Conservation (phyloP, 73 alveolate species). For the Symbiodinium pilosum region DNA sequence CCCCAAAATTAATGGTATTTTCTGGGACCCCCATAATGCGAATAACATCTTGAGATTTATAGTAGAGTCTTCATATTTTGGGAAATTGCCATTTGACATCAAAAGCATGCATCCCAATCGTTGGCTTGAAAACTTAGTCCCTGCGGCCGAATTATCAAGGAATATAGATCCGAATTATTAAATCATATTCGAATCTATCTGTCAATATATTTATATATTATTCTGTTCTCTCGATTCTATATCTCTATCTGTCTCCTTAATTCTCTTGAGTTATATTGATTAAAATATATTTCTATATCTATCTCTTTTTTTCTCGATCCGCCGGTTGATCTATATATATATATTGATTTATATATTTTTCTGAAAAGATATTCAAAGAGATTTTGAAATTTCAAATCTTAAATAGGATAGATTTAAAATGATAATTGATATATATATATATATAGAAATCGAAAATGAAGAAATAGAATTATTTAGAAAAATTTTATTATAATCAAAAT, state of each 20-base stretch:
- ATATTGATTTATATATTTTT: neutral
- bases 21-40: neutral
- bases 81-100: neutral
- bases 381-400: too few relatives aligned
- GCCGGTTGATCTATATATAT: neutral
- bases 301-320: neutral
- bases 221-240: neutral
- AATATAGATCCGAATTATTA: neutral
- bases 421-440: neutral
- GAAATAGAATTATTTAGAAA: neutral
- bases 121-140: too few relatives aligned
- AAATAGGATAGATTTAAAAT: too few relatives aligned
- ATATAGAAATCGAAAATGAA: neutral
- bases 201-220: neutral
- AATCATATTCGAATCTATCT: neutral
- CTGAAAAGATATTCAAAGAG: neutral
- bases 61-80: too few relatives aligned
- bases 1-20: neutral
- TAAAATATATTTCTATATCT: neutral
- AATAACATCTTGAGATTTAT: too few relatives aligned
- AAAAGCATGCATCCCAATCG: too few relatives aligned
- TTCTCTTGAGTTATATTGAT: neutral
- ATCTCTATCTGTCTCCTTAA: neutral
- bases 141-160: neutral
- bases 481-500: neutral